These are phyloP conservation scores for Suillus hirtellus DNA, from an alignment of 768 basidiomycete genomes.

Conservation along the genomic window DNA sequence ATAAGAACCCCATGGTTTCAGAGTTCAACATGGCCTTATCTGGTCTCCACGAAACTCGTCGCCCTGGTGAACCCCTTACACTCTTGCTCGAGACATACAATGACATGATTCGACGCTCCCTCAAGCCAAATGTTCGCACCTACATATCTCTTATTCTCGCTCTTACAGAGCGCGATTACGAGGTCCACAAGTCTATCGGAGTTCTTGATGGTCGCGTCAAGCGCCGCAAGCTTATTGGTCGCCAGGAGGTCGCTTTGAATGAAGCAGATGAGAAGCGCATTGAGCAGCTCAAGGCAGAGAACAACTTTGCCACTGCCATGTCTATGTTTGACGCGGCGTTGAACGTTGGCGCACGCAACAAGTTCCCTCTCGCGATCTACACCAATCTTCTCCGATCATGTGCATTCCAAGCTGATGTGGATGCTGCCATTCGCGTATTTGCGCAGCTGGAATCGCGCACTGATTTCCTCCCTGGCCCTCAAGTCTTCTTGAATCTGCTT, in stretches of 20 bases:
- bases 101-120: conserved; percentile 58
- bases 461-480: conserved; percentile 33
- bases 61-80: conserved; percentile 52
- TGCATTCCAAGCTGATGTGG: conserved; percentile 54
- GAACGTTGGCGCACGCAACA: conserved; percentile 26
- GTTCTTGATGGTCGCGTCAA: conserved; percentile 44
- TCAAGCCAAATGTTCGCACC: conserved; percentile 63
- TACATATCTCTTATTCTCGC: conserved; percentile 62
- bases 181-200: conserved; percentile 51
- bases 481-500: conserved; percentile 57
- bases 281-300: conserved; percentile 53
- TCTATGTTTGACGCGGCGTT: conserved; percentile 67
- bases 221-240: conserved; percentile 33
- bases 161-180: conserved; percentile 66
- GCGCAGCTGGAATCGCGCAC: conserved; percentile 54
- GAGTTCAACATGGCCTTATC: conserved; percentile 67
- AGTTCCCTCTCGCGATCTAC: conserved; percentile 45
- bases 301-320: conserved; percentile 71
- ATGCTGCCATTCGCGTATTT: conserved; percentile 65
- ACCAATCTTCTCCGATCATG: conserved; percentile 60
- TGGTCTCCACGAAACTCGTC: conserved; percentile 49
- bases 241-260: conserved; percentile 20
- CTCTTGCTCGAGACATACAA: conserved; percentile 70
- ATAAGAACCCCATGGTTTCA: conserved; percentile 37
- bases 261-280: conserved; percentile 36